Conservation (phyloP, 306 rosid species). For the Pyrus bretschneideri region DNA sequence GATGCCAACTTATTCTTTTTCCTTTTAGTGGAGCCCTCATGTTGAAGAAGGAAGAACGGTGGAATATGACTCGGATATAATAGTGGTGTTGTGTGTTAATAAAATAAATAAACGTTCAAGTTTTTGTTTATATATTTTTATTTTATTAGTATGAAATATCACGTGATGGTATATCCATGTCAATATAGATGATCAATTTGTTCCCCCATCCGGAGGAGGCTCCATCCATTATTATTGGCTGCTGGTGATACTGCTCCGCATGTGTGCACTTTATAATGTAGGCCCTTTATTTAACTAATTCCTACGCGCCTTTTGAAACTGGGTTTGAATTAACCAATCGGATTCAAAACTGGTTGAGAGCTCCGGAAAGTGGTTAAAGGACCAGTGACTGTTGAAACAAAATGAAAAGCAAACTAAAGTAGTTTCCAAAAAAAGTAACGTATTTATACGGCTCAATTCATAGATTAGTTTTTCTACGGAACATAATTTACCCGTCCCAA, state of each 20-base stretch:
- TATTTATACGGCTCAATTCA: not conserved
- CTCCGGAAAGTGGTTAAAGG: not conserved
- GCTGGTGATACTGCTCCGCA: not conserved
- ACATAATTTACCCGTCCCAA: not conserved
- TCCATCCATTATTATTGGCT: not conserved
- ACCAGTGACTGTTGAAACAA: not conserved
- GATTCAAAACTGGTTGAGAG: not conserved
- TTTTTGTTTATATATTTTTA: too few relatives aligned
- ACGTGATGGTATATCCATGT: too few relatives aligned
- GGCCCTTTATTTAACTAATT: not conserved
- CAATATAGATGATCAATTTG: not conserved
- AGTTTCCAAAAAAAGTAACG: not conserved
- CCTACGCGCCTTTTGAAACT: not conserved
- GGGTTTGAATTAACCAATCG: not conserved
- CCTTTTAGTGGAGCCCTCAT: not conserved
- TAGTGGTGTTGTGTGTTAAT: too few relatives aligned
- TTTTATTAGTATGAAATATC: too few relatives aligned
- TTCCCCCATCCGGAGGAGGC: slow-evolving; percentile 4
- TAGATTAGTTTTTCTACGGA: not conserved
- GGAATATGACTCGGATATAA: too few relatives aligned
- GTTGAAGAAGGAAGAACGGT: not conserved
- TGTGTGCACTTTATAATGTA: not conserved
- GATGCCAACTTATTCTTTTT: not conserved
- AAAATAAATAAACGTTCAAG: too few relatives aligned
- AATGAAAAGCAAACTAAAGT: not conserved